Evolutionary conservation across 495 filamentous ascomycete genomes (phyloP), one percentile per base, ranked within the genome.

Genomic region (Antarctomyces pellizariae): DNA sequence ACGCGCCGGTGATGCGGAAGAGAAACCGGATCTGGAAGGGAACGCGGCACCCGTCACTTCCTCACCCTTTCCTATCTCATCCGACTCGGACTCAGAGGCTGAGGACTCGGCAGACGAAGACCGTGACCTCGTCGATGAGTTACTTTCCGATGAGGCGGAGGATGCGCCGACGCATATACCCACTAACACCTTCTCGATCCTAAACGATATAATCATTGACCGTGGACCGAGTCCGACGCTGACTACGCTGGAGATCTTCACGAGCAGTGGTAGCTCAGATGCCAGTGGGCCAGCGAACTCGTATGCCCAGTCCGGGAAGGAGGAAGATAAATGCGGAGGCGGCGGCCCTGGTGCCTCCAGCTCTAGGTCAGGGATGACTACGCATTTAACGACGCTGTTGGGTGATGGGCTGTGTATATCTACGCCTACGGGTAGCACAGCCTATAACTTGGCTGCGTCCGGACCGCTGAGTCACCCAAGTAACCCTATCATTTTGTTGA

Each of bases 391-490:
- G 4, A 79, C 75, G 1, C 59, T 89, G 4, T 70, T 76, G 34
- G 78, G 77, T 15, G 79, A 93, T 46, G 82, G 82, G 9, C 57
- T 92, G 24, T 91, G 82, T 49, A 71, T 93, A 23, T 73, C 79
- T 5, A 92, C 78, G 12, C 84, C 82, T 11, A 92, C 79, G 0
- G 86, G 86, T 19, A 86, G 76, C 8, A 97, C 86, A 22, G 86
- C 86, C 9, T 97, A 97, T 54, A 95, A 93, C 40, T 75, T 97
- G 20, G 84, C 84, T 0, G 86, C 89, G 8, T 89, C 89, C 7
- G 86, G 86, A 10, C 86, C 80, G 3, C 64, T 97, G 13, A 91
- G 83, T 33, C 86, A 97, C 38, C 86, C 86, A 0, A 89, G 95
- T 31, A 95, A 95, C 43, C 86, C 86, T 0, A 82, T 95, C 22